A percentile compares a stretch with the other conserved stretches of the same genome.
These are phyloP conservation scores for Lycium barbarum DNA, from an alignment of 257 asterid genomes.

Conservation along the genomic window DNA sequence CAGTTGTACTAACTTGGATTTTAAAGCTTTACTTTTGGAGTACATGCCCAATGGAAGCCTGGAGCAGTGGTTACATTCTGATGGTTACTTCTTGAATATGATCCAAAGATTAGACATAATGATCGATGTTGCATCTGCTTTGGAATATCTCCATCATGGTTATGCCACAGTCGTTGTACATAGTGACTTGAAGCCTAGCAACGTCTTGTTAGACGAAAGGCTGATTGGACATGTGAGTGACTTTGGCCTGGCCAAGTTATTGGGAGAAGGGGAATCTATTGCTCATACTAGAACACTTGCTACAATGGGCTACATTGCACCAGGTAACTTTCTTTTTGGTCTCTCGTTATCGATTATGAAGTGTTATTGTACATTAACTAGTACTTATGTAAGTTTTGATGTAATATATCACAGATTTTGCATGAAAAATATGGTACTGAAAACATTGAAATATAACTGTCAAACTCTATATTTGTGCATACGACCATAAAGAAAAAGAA, in stretches of 20 bases:
- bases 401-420: not conserved
- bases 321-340: slow-evolving; percentile 26
- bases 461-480: not conserved
- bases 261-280: slow-evolving; percentile 15
- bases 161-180: not conserved
- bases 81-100: not conserved
- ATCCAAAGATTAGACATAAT: slow-evolving; percentile 20
- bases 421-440: not conserved
- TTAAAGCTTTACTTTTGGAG: not conserved
- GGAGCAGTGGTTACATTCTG: not conserved
- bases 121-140: slow-evolving; percentile 21
- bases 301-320: not conserved
- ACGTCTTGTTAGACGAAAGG: not conserved
- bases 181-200: slow-evolving; percentile 3
- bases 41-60: slow-evolving; percentile 16
- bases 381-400: no score
- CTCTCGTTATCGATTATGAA: no score
- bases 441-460: not conserved
- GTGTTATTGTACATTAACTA: no score
- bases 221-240: slow-evolving; percentile 20
- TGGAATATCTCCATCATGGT: slow-evolving; percentile 26
- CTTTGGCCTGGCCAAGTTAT: slow-evolving; percentile 18
- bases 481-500: not conserved
- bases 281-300: not conserved
- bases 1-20: slow-evolving; percentile 1